phyloP scores from a whole-genome alignment of 805 yeast species.

The Candida insectorum region DNA sequence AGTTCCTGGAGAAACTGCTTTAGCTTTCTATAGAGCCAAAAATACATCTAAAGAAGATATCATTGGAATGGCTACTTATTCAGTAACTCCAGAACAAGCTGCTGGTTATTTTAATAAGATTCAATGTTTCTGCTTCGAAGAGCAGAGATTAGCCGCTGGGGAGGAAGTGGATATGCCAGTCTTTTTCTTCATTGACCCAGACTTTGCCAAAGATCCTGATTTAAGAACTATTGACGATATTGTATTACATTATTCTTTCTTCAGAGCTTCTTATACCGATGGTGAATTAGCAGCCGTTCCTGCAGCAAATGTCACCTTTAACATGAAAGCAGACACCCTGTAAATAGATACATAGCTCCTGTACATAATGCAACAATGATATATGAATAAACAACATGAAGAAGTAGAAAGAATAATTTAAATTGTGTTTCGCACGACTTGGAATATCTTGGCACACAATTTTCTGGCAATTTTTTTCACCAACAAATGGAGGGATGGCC shows the following conservation, averaged over 20 bases:
- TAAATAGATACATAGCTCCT: not conserved
- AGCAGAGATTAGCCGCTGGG: slow-evolving; percentile 88
- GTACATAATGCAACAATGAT: slow-evolving; percentile 1
- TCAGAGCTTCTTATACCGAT: slow-evolving; percentile 53
- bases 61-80: slow-evolving; percentile 97
- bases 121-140: slow-evolving; percentile 98
- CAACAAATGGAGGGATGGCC: slow-evolving; percentile 45
- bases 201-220: slow-evolving; percentile 51
- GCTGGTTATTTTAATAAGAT: slow-evolving; percentile 96
- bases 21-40: slow-evolving; percentile 92
- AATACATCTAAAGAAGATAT: slow-evolving; percentile 84
- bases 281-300: slow-evolving; percentile 38
- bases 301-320: slow-evolving; percentile 3
- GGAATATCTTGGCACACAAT: too few relatives aligned
- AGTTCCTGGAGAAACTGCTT: slow-evolving; percentile 96
- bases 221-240: slow-evolving; percentile 90
- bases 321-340: not conserved
- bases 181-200: slow-evolving; percentile 50
- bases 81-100: slow-evolving; percentile 93
- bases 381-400: not conserved
- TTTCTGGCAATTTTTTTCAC: too few relatives aligned
- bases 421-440: too few relatives aligned
- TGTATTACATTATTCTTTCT: slow-evolving; percentile 88
- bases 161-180: slow-evolving; percentile 99
- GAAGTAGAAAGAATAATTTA: not conserved